Conservation (phyloP, 192 early-diverging fungal species). For the Gonapodya prolifera region DNA sequence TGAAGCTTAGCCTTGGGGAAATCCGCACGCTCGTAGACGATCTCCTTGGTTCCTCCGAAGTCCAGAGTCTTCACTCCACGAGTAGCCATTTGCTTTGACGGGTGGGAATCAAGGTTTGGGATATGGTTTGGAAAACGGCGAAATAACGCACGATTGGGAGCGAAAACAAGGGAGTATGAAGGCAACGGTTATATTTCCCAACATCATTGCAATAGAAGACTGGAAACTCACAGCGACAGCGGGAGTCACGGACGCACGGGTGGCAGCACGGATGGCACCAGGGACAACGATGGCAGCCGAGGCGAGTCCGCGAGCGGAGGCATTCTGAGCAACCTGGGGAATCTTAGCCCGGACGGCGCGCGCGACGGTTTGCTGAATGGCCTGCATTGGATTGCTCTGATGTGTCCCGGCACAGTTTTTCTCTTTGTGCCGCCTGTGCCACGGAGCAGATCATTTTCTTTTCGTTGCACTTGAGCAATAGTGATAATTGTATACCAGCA, state of each 20-base stretch:
- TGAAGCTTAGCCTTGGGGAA: constrained; percentile 83
- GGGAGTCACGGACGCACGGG: background rate
- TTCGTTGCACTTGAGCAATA: too few relatives aligned
- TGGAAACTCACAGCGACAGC: background rate
- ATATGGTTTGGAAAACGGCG: background rate
- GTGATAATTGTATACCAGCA: too few relatives aligned
- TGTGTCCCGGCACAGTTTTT: too few relatives aligned
- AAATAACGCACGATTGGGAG: background rate
- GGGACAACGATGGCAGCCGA: background rate
- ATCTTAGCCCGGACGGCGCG: background rate
- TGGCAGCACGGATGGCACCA: background rate
- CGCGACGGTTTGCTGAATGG: background rate
- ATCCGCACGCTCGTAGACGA: constrained; percentile 89
- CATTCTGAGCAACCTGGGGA: background rate
- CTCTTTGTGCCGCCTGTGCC: too few relatives aligned
- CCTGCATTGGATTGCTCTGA: background rate
- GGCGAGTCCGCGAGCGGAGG: background rate
- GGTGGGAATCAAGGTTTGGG: background rate
- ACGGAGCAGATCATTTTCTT: too few relatives aligned
- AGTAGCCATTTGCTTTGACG: constrained; percentile 21
- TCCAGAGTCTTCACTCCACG: constrained; percentile 85
- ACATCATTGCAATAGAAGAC: background rate
- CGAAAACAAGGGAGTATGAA: background rate
- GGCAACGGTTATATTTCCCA: background rate
- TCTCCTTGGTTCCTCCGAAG: constrained; percentile 85